Evolutionary conservation across 805 yeast species (phyloP), one percentile per base, ranked within the genome.

Genomic region (Jamesozyma lodderae): DNA sequence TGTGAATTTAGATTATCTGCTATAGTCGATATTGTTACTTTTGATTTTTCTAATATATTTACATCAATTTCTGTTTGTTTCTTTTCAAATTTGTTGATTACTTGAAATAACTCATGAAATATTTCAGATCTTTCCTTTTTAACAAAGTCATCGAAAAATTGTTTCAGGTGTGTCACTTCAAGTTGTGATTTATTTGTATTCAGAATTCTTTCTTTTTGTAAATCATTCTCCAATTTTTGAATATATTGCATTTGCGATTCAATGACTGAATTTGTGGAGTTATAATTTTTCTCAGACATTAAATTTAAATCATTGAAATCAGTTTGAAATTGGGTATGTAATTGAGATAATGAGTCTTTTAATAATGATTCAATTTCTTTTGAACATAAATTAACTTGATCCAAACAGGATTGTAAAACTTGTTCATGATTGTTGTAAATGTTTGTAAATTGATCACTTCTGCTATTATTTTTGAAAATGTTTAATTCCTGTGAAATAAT

Each of bases 121-220:
- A 46, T 37, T 2, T 19, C 18, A 3, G 23, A 24, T 16, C 54
- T 40, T 14, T 47, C 44, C 23, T 29, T 36, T 2, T 31, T 24
- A 10, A 52, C 37, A 27, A 46, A 29, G 1, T 41, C 41, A 16
- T 44, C 14, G 14, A 46, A 46, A 33, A 42, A 51, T 2, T 29
- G 8, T 25, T 43, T 33, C 14, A 51, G 25, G 2, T 24, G 14
- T 15, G 35, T 24, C n/a, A 48, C 13, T 21, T 43, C 36, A n/a
- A 33, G 34, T 22, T 44, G 33, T 0, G 42, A 36, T 5, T 25
- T 25, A 10, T 38, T 31, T 15, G 40, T 35, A 5, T 40, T 23
- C 3, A 27, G 36, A 4, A 34, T 34, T 22, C 42, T 42, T 31
- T 48, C 46, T 4, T 23, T 22, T 17, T 21, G 19, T 13, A 49